A percentile compares a stretch with the other conserved stretches of the same genome.
Evolutionary conservation across 148 eudicot species (phyloP).

Genomic region (Rhododendron simsii): DNA sequence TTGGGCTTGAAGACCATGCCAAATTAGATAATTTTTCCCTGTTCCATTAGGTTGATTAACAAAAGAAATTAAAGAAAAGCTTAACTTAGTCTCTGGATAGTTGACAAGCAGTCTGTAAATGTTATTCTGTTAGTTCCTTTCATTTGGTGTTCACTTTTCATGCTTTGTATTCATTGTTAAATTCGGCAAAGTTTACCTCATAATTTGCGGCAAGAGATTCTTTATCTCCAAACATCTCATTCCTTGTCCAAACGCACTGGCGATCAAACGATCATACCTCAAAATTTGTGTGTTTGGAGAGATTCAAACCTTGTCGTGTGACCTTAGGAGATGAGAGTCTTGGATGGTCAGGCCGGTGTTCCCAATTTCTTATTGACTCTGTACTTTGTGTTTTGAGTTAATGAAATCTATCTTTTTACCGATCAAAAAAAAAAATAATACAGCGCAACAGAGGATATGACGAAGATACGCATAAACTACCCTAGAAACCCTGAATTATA

Average conservation of each 20-base stretch:
- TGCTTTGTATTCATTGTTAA: background rate
- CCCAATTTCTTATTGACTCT: too few species aligned
- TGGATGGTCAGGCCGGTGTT: too few species aligned
- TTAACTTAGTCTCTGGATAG: background rate
- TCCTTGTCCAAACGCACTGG: background rate
- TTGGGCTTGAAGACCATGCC: constrained; percentile 13
- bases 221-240: too few species aligned
- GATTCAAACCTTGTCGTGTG: background rate
- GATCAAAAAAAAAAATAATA: too few species aligned
- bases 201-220: background rate
- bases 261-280: background rate
- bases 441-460: background rate
- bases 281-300: background rate
- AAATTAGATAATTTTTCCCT: constrained; percentile 15
- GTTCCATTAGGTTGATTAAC: background rate
- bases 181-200: too few species aligned
- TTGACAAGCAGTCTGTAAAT: background rate
- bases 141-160: background rate
- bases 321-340: background rate
- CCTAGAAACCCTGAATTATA: too few species aligned
- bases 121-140: background rate
- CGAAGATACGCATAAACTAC: too few species aligned
- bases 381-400: too few species aligned
- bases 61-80: background rate
- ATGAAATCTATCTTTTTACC: too few species aligned